Base-by-base conservation (phyloP, 306 rosid genomes). In the Fagus crenata region DNA sequence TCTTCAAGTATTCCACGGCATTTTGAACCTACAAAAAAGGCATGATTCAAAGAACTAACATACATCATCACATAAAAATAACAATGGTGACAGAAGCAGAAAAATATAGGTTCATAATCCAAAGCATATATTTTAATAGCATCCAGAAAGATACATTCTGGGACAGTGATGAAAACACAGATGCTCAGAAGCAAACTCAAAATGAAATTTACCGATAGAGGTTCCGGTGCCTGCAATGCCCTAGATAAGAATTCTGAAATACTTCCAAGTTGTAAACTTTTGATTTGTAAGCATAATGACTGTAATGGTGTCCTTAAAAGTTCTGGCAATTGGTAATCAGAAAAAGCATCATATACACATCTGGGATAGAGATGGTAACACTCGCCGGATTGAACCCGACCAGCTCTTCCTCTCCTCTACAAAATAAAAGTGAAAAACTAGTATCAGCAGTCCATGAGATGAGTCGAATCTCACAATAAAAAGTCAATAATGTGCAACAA, bases 331-430 rank as follows among this genome's bases (percentile, higher is more conserved):
- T 92, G 99, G 85, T 90, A 92, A 81, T 92, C 98, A 5, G 87
- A 86, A 87, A 96, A 96, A 59, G 93, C 87, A 67, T 91, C 89
- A 85, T 84, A 88, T 49, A 92, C 98, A 78, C 97, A 89, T 84
- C 90, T 89, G 76, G 99, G 99, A 85, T 88, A 96, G 83, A 96
- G 91, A 85, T 85, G 97, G 84, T 86, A 96, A 80, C 99, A 96
- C 75, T 86, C 97, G 73, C 97, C 98, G 13, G 97, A 93, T 81
- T 92, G 99, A 85, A 91, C 97, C 71, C 98, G 97, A 59, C 99
- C 99, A 81, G 99, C 98, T 86, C 98, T 92, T 91, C 99, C 99
- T 85, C 98, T 88, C 86, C 99, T 91, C 99, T 96, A 76, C 77
- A 86, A 77, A 69, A 76, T 63, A 79, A 43, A 69, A 53, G 53